Conservation (phyloP, 805 yeast species). For the Zygoascus biomembranicola region DNA sequence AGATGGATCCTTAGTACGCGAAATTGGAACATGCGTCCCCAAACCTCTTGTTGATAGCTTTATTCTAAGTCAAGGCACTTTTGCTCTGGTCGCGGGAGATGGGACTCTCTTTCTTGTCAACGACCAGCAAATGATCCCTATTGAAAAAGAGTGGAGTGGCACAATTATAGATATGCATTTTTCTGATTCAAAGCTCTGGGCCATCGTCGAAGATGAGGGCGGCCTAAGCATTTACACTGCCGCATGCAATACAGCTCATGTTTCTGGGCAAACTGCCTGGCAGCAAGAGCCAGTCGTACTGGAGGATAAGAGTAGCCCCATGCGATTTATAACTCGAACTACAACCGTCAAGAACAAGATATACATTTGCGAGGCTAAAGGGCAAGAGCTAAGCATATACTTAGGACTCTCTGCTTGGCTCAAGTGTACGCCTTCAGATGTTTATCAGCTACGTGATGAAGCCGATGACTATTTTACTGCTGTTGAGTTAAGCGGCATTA, state of each 20-base stretch:
- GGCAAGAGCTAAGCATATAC: neutral
- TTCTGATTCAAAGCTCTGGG: neutral
- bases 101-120: slow-evolving; percentile 11
- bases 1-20: slow-evolving; percentile 7
- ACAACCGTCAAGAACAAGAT: neutral
- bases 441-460: neutral
- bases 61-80: slow-evolving; percentile 2
- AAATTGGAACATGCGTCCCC: slow-evolving; percentile 10
- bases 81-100: slow-evolving; percentile 10
- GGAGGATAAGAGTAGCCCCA: neutral
- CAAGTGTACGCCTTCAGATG: neutral
- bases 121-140: slow-evolving; percentile 9
- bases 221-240: neutral
- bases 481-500: neutral
- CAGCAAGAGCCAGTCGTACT: neutral
- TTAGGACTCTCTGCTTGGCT: neutral
- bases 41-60: slow-evolving; percentile 3
- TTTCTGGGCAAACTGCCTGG: slow-evolving; percentile 3
- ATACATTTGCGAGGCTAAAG: neutral
- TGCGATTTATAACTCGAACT: neutral
- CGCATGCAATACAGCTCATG: neutral
- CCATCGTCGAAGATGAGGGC: slow-evolving; percentile 1
- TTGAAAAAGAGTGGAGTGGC: slow-evolving; percentile 6
- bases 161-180: neutral
- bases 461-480: neutral